Base-by-base conservation (phyloP, 768 basidiomycete genomes). In the Trichaptum fuscoviolaceum region DNA sequence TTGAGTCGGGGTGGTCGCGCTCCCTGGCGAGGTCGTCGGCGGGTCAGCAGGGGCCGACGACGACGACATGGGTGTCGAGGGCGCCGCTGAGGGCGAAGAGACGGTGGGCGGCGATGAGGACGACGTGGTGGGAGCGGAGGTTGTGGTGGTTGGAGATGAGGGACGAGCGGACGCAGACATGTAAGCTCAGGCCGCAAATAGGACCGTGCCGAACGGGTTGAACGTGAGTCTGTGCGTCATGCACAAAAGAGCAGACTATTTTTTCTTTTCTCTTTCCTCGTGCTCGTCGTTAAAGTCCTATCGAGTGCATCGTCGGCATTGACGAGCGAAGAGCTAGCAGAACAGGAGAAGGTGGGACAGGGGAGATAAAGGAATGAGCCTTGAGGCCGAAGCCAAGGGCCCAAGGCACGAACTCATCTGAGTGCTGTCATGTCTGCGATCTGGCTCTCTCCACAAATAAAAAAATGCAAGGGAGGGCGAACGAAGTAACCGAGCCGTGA, bases 111-210 rank as follows among this genome's bases (percentile, higher is more conserved):
- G 8, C 59, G 59, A 18, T 61, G 59, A 25, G 25, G 59, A 34
- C 24, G 59, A 25, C 59, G 59, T 25, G 59, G 59, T 61, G 30
- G 59, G 59, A 25, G 59, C 30, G 24, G 59, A 25, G 25, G 59
- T 2, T 17, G 59, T 61, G 25, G 59, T 25, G 59, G 59, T 61
- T 25, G 59, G 59, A 25, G 59, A 25, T 61, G 59, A 23, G 30
- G 59, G 23, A 17, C 15, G 24, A 61, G 59, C 25, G 24, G 59
- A 9, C 25, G 59, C 25, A 61, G 59, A 25, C 25, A 34, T 25
- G 30, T 8, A 61, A 23, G 42, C 42, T 52, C 15, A 20, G 42
- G 42, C 42, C 42, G 42, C 15, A 52, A 52, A 52, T 52, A 52
- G 42, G 42, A 52, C 42, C 42, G 42, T 52, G 42, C 42, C 42